phyloP scores from a whole-genome alignment of 176 grass and related monocot species.

The Cenchrus americanus region DNA sequence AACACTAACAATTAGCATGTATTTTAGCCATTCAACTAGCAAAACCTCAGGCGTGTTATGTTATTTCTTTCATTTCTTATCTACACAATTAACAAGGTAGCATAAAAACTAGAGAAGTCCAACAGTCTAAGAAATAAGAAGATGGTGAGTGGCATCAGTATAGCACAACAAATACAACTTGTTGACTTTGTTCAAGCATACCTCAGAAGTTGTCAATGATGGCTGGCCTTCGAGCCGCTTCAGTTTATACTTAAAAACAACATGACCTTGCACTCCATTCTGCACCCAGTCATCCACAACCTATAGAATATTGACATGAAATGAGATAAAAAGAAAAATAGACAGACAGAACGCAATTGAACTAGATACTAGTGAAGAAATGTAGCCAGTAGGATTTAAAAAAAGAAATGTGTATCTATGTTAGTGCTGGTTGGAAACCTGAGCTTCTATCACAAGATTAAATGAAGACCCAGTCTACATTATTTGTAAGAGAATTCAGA shows the following conservation, averaged over 20 bases:
- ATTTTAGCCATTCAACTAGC: background rate
- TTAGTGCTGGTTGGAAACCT: background rate
- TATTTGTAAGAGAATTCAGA: background rate
- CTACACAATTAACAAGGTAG: background rate
- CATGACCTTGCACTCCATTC: constrained; percentile 65
- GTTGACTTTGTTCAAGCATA: constrained; percentile 30
- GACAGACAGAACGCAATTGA: background rate
- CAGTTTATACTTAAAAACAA: constrained; percentile 78
- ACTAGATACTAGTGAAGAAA: constrained; percentile 20
- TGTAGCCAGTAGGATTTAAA: background rate
- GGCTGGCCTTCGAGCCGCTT: constrained; percentile 84
- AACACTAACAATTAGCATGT: background rate
- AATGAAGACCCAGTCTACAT: background rate
- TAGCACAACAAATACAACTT: background rate
- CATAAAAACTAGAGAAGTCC: background rate
- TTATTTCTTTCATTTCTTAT: background rate
- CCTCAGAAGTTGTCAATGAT: constrained; percentile 75
- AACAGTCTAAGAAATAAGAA: background rate
- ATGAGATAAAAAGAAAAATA: background rate
- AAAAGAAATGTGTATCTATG: background rate
- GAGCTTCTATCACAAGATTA: background rate
- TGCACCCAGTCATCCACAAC: constrained; percentile 75
- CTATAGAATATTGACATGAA: constrained; percentile 43
- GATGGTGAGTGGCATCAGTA: background rate
- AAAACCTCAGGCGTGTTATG: background rate